phyloP scores from a whole-genome alignment of 495 filamentous ascomycete species.

The Neurospora sublineolata region DNA sequence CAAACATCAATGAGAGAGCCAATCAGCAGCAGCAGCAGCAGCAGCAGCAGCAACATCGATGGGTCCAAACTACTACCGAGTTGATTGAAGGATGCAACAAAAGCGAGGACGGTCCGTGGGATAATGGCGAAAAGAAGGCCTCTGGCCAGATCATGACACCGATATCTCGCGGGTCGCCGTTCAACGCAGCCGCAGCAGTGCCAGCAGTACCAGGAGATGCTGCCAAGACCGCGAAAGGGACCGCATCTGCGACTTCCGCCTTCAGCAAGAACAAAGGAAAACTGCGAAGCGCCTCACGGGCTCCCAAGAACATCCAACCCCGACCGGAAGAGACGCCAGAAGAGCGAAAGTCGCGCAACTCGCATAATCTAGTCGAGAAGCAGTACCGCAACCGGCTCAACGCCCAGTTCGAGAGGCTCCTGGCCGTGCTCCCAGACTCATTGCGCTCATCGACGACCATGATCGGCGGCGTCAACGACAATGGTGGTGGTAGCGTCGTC shows the following conservation, averaged over 20 bases:
- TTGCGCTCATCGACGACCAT: slow-evolving; percentile 15
- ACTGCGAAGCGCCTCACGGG: slow-evolving; percentile 31
- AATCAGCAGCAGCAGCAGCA: neutral
- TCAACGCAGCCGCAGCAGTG: neutral
- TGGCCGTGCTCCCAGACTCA: slow-evolving; percentile 29
- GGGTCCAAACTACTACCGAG: neutral
- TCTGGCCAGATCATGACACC: neutral
- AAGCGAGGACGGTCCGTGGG: neutral
- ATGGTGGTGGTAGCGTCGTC: neutral
- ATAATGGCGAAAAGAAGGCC: neutral
- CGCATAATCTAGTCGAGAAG: slow-evolving; percentile 39
- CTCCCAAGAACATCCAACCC: slow-evolving; percentile 27
- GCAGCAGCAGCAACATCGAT: neutral
- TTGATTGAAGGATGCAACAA: neutral
- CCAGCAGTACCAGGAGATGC: neutral
- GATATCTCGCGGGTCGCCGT: neutral
- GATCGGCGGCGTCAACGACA: slow-evolving; percentile 4
- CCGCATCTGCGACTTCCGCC: neutral
- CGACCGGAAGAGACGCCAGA: slow-evolving; percentile 23
- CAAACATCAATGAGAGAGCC: neutral
- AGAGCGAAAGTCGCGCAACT: slow-evolving; percentile 30
- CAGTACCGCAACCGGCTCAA: slow-evolving; percentile 40
- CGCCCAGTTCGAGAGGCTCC: slow-evolving; percentile 32
- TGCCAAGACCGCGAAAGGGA: neutral
- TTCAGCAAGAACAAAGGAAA: slow-evolving; percentile 4